These are phyloP conservation scores for Microsporum ferrugineum DNA, from an alignment of 2,329 filamentous ascomycete genomes.

Conservation along the genomic window DNA sequence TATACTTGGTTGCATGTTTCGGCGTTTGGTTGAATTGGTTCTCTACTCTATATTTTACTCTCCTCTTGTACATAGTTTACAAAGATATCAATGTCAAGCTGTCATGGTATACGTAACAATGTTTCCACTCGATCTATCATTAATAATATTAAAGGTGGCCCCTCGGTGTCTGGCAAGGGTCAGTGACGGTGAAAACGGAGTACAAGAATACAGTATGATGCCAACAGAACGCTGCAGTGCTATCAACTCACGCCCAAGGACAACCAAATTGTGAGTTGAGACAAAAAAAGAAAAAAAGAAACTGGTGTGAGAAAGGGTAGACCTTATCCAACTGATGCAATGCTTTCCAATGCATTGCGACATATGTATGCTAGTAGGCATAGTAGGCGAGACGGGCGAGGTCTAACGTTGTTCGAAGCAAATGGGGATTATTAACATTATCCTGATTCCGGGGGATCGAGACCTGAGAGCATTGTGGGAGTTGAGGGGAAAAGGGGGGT, in stretches of 20 bases:
- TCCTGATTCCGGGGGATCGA: not conserved
- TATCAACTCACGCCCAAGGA: not conserved
- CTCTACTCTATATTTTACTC: not conserved
- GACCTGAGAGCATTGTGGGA: not conserved
- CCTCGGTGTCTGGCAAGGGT: not conserved
- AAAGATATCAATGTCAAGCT: not conserved
- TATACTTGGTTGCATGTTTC: not conserved
- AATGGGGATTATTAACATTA: not conserved
- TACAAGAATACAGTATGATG: not conserved
- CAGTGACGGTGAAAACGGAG: not conserved
- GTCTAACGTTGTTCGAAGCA: not conserved
- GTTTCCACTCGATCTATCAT: not conserved
- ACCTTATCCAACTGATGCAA: not conserved
- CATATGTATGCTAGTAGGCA: not conserved
- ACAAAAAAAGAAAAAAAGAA: not conserved
- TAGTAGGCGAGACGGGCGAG: not conserved
- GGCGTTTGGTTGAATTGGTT: not conserved
- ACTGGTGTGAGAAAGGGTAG: not conserved
- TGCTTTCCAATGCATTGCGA: not conserved
- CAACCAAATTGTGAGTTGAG: not conserved
- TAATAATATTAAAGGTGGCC: not conserved
- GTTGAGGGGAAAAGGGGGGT: not conserved
- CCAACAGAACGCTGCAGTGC: slow-evolving; percentile 1
- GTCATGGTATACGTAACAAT: not conserved
- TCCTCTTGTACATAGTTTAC: not conserved